Evolutionary conservation across 1,284 basidiomycete genomes (phyloP).

Genomic region (Moniliella sp.): DNA sequence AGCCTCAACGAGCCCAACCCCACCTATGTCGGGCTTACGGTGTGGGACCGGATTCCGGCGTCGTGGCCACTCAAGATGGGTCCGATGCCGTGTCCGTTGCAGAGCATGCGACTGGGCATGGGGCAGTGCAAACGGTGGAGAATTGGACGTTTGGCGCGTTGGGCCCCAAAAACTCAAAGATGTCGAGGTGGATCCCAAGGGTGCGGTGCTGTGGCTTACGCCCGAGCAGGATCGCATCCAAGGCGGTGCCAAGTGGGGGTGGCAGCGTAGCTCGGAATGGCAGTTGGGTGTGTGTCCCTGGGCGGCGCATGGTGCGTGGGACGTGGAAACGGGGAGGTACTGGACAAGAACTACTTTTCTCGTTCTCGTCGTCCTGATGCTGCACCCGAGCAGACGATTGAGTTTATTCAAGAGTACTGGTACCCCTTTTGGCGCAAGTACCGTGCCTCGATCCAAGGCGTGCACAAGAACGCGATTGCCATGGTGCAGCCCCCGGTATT

Average conservation of each 20-base stretch:
- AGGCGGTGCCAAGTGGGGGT: conserved; percentile 45
- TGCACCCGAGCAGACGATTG: conserved; percentile 35
- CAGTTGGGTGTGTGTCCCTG: conserved; percentile 60
- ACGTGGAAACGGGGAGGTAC: conserved; percentile 47
- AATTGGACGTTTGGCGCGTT: conserved; percentile 58
- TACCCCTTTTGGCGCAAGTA: conserved; percentile 53
- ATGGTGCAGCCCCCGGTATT: conserved; percentile 88
- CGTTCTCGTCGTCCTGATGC: conserved; percentile 5
- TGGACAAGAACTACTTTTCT: conserved; percentile 59
- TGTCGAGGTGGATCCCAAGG: conserved; percentile 63
- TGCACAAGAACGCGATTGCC: conserved; percentile 64
- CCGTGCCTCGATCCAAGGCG: conserved; percentile 44
- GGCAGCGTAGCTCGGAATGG: conserved; percentile 58
- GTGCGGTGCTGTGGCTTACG: conserved; percentile 34
- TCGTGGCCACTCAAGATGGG: conserved; percentile 48
- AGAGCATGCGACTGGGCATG: conserved; percentile 68
- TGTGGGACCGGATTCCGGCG: conserved; percentile 36
- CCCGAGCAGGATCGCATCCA: conserved; percentile 10
- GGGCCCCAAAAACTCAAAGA: conserved; percentile 56
- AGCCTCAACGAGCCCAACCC: conserved; percentile 82
- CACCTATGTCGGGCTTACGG: conserved; percentile 55
- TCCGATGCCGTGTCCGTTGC: conserved; percentile 60
- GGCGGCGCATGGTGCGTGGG: conserved; percentile 86
- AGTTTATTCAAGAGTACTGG: conserved; percentile 67
- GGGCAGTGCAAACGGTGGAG: conserved; percentile 64